Conservation (phyloP, 2,329 filamentous ascomycete genomes). For the Claviceps digitariae region DNA sequence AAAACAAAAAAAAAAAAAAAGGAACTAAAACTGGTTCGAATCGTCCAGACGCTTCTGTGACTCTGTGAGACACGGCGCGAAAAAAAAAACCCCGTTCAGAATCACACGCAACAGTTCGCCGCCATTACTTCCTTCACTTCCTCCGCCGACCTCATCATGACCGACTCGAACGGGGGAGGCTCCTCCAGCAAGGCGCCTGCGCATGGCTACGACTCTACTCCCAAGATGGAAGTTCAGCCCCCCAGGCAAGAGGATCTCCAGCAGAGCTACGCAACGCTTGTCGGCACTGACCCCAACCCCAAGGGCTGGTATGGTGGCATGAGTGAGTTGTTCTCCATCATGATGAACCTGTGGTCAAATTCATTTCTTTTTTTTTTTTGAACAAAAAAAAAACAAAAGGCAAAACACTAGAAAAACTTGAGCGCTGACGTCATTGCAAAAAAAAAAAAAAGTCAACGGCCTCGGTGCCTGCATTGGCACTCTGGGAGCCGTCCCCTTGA, state of each 20-base stretch:
- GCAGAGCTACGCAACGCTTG: conserved; percentile 57
- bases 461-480: conserved; percentile 66
- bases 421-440: neutral
- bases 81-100: neutral
- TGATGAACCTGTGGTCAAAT: too few relatives aligned
- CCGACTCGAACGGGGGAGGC: conserved; percentile 14
- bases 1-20: too few relatives aligned
- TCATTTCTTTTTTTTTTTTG: neutral
- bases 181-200: conserved; percentile 18
- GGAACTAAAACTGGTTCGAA: too few relatives aligned
- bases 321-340: conserved; percentile 48
- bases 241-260: conserved; percentile 75
- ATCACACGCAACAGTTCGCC: neutral
- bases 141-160: conserved; percentile 10
- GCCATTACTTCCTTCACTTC: conserved; percentile 8
- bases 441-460: conserved; percentile 62
- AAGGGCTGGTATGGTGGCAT: conserved; percentile 85
- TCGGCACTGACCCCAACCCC: conserved; percentile 51
- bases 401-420: too few relatives aligned
- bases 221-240: conserved; percentile 60
- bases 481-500: conserved; percentile 80
- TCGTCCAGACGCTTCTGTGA: too few relatives aligned
- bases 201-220: conserved; percentile 18
- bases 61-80: neutral
- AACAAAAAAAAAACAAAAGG: neutral